Conservation (phyloP, 1,284 basidiomycete species). For the Microbotryum violaceum region DNA sequence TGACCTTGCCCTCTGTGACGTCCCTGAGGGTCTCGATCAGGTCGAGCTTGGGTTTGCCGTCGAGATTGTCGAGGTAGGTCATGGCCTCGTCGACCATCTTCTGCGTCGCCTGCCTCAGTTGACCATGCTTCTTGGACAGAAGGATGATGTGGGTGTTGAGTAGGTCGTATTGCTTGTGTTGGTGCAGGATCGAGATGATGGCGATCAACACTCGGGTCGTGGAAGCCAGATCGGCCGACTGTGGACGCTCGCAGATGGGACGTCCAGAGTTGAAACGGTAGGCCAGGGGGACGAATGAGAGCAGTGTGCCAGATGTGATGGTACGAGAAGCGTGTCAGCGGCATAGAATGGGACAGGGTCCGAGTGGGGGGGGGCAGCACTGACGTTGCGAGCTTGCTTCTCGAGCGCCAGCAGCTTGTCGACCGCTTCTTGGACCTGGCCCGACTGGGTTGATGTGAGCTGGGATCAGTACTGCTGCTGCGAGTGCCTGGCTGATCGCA, state of each 20-base stretch:
- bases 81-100: constrained; percentile 82
- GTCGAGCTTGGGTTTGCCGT: constrained; percentile 70
- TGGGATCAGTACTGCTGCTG: not conserved
- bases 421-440: constrained; percentile 72
- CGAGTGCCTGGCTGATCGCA: not conserved
- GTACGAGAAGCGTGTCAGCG: not conserved
- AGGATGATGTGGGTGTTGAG: constrained; percentile 66
- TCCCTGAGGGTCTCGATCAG: constrained; percentile 78
- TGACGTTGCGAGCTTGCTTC: constrained; percentile 92
- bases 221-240: constrained; percentile 88
- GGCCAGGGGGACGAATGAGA: no score
- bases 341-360: not conserved
- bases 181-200: constrained; percentile 62
- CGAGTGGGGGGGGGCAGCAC: constrained; percentile 34
- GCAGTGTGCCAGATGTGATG: not conserved
- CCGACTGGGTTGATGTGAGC: constrained; percentile 43
- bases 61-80: constrained; percentile 67
- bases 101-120: constrained; percentile 83
- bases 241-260: not conserved
- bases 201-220: constrained; percentile 78
- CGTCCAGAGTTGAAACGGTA: no score
- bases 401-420: constrained; percentile 85
- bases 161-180: constrained; percentile 58
- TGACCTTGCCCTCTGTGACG: constrained; percentile 92
- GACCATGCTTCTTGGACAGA: constrained; percentile 94